phyloP scores from a whole-genome alignment of 1,284 basidiomycete genomes.

The Ustilago hordei region DNA sequence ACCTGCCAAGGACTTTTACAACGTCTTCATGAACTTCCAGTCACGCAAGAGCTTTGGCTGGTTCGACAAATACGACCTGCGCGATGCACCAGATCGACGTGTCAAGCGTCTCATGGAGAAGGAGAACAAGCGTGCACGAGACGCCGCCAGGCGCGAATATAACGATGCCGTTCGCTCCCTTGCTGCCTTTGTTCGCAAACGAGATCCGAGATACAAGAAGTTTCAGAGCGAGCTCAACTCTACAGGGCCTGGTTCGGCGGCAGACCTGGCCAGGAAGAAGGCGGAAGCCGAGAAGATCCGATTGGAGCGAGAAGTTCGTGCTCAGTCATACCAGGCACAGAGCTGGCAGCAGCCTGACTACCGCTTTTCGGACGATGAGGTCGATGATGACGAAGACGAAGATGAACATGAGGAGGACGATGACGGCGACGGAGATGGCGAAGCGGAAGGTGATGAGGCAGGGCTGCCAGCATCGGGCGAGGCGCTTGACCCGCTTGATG shows the following conservation, averaged over 20 bases:
- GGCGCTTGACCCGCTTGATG: slow-evolving; percentile 18
- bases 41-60: slow-evolving; percentile 91
- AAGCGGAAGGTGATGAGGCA: slow-evolving; percentile 17
- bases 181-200: slow-evolving; percentile 87
- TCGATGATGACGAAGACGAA: slow-evolving; percentile 17
- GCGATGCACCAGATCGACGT: slow-evolving; percentile 87
- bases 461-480: slow-evolving; percentile 16
- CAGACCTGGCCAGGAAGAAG: slow-evolving; percentile 74
- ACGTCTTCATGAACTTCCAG: slow-evolving; percentile 85
- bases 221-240: slow-evolving; percentile 73
- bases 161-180: slow-evolving; percentile 85
- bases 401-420: slow-evolving; percentile 27
- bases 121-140: slow-evolving; percentile 91
- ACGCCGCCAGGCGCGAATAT: slow-evolving; percentile 88
- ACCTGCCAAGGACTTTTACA: slow-evolving; percentile 77
- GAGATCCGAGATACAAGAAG: slow-evolving; percentile 89
- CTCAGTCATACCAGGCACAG: slow-evolving; percentile 74
- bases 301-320: slow-evolving; percentile 72
- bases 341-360: slow-evolving; percentile 61
- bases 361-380: slow-evolving; percentile 56
- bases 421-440: slow-evolving; percentile 18
- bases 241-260: slow-evolving; percentile 73
- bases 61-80: slow-evolving; percentile 85
- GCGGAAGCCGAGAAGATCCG: slow-evolving; percentile 62
- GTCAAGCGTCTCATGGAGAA: slow-evolving; percentile 89